These are phyloP conservation scores for Metarhizium rileyi DNA, from an alignment of 2,329 filamentous ascomycete species.

Conservation along the genomic window DNA sequence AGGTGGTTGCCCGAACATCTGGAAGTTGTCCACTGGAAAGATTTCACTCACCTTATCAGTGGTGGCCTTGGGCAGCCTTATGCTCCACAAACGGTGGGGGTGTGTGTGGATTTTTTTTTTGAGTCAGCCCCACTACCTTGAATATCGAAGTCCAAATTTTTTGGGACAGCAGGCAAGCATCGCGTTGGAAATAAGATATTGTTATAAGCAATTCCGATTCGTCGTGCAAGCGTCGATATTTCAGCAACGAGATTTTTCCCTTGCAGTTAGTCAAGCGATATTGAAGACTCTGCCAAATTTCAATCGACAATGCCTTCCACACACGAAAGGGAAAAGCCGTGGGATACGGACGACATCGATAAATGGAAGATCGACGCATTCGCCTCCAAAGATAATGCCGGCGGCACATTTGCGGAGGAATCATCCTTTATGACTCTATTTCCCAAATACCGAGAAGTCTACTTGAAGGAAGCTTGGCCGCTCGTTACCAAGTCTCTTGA, in stretches of 20 bases:
- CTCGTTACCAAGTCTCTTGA: slow-evolving; percentile 80
- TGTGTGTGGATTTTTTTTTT: slow-evolving; percentile 1
- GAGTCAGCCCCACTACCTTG: background rate
- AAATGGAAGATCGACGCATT: slow-evolving; percentile 93
- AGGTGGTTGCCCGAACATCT: background rate
- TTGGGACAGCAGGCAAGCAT: background rate
- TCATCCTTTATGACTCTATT: slow-evolving; percentile 83
- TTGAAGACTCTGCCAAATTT: background rate
- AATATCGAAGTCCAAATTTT: background rate
- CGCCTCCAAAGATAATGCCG: slow-evolving; percentile 73
- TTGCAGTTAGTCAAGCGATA: background rate
- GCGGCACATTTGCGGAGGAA: slow-evolving; percentile 83
- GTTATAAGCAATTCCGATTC: background rate
- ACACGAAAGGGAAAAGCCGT: slow-evolving; percentile 81
- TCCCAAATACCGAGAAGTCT: slow-evolving; percentile 92
- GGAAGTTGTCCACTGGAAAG: slow-evolving; percentile 6
- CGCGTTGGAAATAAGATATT: background rate
- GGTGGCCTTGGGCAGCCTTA: background rate
- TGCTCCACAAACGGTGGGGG: slow-evolving; percentile 1
- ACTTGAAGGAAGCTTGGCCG: slow-evolving; percentile 88
- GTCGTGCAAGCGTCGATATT: background rate
- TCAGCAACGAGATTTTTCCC: background rate
- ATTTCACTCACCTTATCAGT: slow-evolving; percentile 2
- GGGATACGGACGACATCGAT: slow-evolving; percentile 95
- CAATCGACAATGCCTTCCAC: slow-evolving; percentile 64